Conservation (phyloP, 371 early-diverging fungal genomes). For the Mucor mucedo region DNA sequence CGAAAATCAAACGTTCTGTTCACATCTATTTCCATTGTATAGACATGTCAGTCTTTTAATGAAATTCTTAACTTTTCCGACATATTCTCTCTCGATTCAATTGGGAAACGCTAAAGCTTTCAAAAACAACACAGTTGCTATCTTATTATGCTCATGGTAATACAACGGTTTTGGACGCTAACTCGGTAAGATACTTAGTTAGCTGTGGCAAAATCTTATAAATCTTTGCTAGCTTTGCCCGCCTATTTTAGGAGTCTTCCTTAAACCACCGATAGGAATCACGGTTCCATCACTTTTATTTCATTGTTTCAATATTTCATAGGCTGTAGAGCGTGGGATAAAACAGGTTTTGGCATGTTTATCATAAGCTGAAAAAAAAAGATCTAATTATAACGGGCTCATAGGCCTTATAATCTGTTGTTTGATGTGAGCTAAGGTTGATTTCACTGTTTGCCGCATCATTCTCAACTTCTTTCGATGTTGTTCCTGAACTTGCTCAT, state of each 20-base stretch:
- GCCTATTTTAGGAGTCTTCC: background rate
- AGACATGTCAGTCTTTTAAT: background rate
- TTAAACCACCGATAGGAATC: slow-evolving; percentile 8
- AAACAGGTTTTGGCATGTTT: slow-evolving; percentile 14
- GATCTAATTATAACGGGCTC: too few species aligned
- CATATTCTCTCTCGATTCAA: slow-evolving; percentile 11
- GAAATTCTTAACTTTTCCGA: slow-evolving; percentile 11
- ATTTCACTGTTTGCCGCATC: too few species aligned
- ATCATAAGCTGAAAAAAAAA: too few species aligned
- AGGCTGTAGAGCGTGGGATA: slow-evolving; percentile 8
- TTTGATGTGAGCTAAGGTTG: too few species aligned
- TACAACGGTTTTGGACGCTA: slow-evolving; percentile 10
- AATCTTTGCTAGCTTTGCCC: background rate
- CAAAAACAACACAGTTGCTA: slow-evolving; percentile 13
- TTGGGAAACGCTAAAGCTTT: slow-evolving; percentile 13
- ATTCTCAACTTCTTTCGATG: too few species aligned
- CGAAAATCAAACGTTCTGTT: slow-evolving; percentile 9
- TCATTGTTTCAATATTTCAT: slow-evolving; percentile 10
- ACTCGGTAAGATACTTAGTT: background rate
- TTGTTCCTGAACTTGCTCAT: too few species aligned
- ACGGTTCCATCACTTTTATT: slow-evolving; percentile 13
- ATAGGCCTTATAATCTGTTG: too few species aligned
- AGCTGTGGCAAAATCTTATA: slow-evolving; percentile 6
- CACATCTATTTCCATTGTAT: slow-evolving; percentile 12
- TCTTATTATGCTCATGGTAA: slow-evolving; percentile 9